phyloP scores from a whole-genome alignment of 371 early-diverging fungal species.

The Lichtheimia corymbifera region DNA sequence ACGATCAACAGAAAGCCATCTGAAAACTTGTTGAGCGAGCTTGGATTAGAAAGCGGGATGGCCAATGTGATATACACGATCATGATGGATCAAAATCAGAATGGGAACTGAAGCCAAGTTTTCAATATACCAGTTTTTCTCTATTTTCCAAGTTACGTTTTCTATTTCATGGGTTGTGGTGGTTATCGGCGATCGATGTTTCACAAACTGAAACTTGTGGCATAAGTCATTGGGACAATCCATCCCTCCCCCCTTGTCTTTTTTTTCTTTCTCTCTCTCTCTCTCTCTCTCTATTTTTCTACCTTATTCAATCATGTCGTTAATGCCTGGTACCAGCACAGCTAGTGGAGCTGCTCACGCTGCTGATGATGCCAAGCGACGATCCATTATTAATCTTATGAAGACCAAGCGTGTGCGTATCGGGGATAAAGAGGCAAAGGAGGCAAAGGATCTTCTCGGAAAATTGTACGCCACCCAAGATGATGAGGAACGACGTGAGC shows the following conservation, averaged over 20 bases:
- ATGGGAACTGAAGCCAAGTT: constrained; percentile 15
- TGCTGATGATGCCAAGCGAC: constrained; percentile 40
- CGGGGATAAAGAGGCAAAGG: constrained; percentile 43
- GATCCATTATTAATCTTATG: constrained; percentile 27
- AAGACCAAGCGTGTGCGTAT: constrained; percentile 41
- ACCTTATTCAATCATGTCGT: constrained; percentile 21
- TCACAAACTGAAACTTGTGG: constrained; percentile 1
- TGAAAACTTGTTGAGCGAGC: constrained; percentile 38
- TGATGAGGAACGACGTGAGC: constrained; percentile 12
- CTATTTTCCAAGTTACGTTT: background rate
- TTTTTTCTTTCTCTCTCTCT: constrained; percentile 7
- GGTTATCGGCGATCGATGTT: background rate
- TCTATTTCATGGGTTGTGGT: constrained; percentile 1
- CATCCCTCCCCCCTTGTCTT: constrained; percentile 6
- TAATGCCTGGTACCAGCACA: constrained; percentile 34
- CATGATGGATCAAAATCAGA: constrained; percentile 30
- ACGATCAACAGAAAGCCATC: constrained; percentile 25
- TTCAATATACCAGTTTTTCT: background rate
- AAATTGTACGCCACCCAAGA: constrained; percentile 11
- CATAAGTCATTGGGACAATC: background rate
- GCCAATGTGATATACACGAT: constrained; percentile 51
- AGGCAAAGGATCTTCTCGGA: constrained; percentile 18
- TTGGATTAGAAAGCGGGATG: constrained; percentile 49
- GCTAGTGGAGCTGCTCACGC: constrained; percentile 41
- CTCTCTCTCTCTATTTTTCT: background rate